Conservation (phyloP, 106 monocot species). For the Dioscorea zingiberensis region DNA sequence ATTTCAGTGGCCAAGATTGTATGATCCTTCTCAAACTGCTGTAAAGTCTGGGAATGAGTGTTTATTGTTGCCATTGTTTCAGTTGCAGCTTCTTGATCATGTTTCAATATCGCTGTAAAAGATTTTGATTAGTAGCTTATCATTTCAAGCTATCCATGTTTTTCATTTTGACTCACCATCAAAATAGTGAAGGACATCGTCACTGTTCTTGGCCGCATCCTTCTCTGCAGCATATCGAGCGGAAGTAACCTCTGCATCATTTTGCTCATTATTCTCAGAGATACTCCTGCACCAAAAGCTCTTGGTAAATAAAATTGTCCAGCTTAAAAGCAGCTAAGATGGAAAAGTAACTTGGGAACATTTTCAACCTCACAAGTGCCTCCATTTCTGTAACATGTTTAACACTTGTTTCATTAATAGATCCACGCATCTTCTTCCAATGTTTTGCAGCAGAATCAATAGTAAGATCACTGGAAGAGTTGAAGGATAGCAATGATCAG, state of each 20-base stretch:
- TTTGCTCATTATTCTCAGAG: constrained; percentile 59
- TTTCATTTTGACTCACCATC: constrained; percentile 31
- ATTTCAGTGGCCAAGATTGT: constrained; percentile 25
- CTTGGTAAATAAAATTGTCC: too few species aligned
- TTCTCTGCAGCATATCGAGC: constrained; percentile 39
- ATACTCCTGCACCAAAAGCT: constrained; percentile 26
- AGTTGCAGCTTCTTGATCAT: constrained; percentile 26
- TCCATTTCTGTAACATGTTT: constrained; percentile 55
- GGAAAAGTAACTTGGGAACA: not conserved
- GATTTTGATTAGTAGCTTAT: not conserved
- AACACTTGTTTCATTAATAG: constrained; percentile 35
- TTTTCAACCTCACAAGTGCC: constrained; percentile 43
- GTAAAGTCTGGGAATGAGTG: constrained; percentile 29
- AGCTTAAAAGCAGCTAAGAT: too few species aligned
- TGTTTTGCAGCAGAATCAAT: constrained; percentile 60
- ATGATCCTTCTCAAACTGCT: constrained; percentile 44
- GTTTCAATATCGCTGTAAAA: constrained; percentile 36
- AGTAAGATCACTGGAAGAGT: constrained; percentile 36
- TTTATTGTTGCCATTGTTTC: constrained; percentile 31
- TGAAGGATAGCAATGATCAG: constrained; percentile 3
- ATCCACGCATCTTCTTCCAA: constrained; percentile 51
- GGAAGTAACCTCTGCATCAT: constrained; percentile 51
- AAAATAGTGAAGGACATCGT: constrained; percentile 30
- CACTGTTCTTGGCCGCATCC: constrained; percentile 31
- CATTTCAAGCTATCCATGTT: not conserved